phyloP scores from a whole-genome alignment of 768 basidiomycete genomes.

The Mycena rosella region DNA sequence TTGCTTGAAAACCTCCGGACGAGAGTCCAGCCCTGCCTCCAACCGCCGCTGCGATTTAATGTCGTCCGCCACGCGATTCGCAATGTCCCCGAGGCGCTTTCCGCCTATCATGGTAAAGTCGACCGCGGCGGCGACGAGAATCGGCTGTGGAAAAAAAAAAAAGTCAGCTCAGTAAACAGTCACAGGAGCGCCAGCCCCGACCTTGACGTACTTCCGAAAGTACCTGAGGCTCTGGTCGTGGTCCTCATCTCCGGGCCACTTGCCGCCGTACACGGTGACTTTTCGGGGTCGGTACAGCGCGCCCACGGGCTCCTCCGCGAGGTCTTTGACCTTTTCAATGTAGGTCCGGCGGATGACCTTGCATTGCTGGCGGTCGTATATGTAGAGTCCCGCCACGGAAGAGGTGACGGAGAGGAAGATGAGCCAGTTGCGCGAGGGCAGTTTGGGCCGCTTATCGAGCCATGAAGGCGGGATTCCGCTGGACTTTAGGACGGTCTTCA shows the following conservation, averaged over 20 bases:
- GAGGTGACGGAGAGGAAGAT: slow-evolving; percentile 89
- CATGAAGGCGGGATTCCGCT: slow-evolving; percentile 81
- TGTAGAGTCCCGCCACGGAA: slow-evolving; percentile 77
- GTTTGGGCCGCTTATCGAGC: slow-evolving; percentile 85
- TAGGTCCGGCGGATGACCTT: slow-evolving; percentile 83
- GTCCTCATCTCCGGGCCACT: slow-evolving; percentile 97
- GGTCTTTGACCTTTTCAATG: slow-evolving; percentile 80
- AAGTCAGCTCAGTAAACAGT: slow-evolving; percentile 9
- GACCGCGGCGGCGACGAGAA: slow-evolving; percentile 92
- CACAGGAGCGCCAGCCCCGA: slow-evolving; percentile 52
- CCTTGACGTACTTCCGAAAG: slow-evolving; percentile 98
- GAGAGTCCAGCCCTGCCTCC: slow-evolving; percentile 71
- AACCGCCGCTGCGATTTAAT: slow-evolving; percentile 78
- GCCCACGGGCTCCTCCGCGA: slow-evolving; percentile 77
- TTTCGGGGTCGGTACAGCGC: slow-evolving; percentile 78
- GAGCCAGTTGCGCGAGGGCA: slow-evolving; percentile 94
- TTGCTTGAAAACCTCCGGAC: slow-evolving; percentile 54
- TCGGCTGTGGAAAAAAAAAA: slow-evolving; percentile 68
- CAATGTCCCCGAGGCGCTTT: slow-evolving; percentile 88
- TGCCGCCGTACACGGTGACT: slow-evolving; percentile 87
- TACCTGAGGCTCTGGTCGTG: slow-evolving; percentile 85
- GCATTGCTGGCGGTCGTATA: slow-evolving; percentile 90
- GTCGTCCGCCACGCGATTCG: slow-evolving; percentile 79
- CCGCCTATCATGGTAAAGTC: slow-evolving; percentile 91
- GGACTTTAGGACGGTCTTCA: slow-evolving; percentile 73